Base-by-base conservation (phyloP, 139 green algal genomes). In the Asterochloris sp. region DNA sequence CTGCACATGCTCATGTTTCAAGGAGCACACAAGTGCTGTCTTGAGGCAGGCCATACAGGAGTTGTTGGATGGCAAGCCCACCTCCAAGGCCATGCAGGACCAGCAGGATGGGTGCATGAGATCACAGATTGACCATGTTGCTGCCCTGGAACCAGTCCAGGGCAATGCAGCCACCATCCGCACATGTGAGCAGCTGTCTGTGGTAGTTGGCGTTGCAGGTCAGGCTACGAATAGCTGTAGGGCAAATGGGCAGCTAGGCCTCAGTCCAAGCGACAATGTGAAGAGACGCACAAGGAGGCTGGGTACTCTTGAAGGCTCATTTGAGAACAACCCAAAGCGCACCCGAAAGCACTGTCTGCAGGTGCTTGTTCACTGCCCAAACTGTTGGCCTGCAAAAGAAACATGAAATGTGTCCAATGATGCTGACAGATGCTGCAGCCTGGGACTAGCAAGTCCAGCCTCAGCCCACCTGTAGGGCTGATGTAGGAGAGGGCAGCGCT, bases 81-180 rank as follows among this genome's bases (percentile, higher is more conserved):
- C 91, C 80, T 78, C 69, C 79, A 38, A 84, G n/a, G 17, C 80
- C 80, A 62, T 84, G 80, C 13, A 84, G 80, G 12, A 84, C 60
- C 0, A 84, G 80, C 60, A 84, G 19, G 29, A 84, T 62, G 26
- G 69, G 80, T n/a, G 80, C 27, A 21, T 78, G 62, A 54, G 80
- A n/a, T 61, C 60, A 69, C 19, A 73, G 60, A 28, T 78, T 73
- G 69, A 23, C 13, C 11, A 14, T 27, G 12, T 28, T 28, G 16
- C 28, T 83, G 60, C 86, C 87, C n/a, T 83, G 27, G 60, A 88
- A 95, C 92, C 92, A 95, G 81, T 95, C 92, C 54, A 95, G 84
- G 0, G 83, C 91, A 9, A 93, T 73, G 0, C 89, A 92, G 81
- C 87, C 92, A 13, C 91, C 90, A 78, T 95, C 91, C 17, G 28